Evolutionary conservation across 495 filamentous ascomycete genomes (phyloP).

Genomic region (Podospora conica): DNA sequence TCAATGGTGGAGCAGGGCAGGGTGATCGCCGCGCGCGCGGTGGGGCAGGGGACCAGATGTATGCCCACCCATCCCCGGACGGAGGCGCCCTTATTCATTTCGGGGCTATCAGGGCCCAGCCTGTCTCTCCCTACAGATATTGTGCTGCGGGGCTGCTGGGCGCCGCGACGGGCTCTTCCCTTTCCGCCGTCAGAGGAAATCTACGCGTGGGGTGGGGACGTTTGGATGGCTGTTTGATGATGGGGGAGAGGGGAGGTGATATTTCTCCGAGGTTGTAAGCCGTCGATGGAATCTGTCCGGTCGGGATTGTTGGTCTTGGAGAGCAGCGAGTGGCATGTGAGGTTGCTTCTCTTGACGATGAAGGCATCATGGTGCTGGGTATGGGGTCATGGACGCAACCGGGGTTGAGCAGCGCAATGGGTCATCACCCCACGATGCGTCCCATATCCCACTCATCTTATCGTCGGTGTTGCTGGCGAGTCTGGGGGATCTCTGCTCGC

Average conservation of each 20-base stretch:
- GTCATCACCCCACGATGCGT: background rate
- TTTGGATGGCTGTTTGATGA: background rate
- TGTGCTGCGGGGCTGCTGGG: background rate
- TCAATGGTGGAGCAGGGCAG: background rate
- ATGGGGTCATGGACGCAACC: background rate
- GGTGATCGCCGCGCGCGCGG: background rate
- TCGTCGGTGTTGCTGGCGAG: background rate
- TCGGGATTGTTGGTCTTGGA: background rate
- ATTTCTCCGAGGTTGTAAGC: background rate
- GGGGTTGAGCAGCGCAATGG: background rate
- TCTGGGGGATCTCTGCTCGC: slow-evolving; percentile 9
- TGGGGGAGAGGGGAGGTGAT: background rate
- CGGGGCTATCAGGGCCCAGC: slow-evolving; percentile 10
- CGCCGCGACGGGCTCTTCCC: background rate
- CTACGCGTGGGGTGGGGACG: slow-evolving; percentile 2
- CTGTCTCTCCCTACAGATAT: slow-evolving; percentile 14
- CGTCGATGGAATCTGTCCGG: background rate
- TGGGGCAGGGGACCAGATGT: background rate
- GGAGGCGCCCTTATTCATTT: slow-evolving; percentile 12
- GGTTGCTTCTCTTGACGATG: background rate
- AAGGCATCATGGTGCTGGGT: background rate
- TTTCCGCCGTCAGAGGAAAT: background rate
- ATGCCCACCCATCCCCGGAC: background rate
- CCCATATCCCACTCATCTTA: background rate
- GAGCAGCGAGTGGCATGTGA: background rate